Base-by-base conservation (phyloP, 2,329 filamentous ascomycete genomes). In the Daldinia sp. region DNA sequence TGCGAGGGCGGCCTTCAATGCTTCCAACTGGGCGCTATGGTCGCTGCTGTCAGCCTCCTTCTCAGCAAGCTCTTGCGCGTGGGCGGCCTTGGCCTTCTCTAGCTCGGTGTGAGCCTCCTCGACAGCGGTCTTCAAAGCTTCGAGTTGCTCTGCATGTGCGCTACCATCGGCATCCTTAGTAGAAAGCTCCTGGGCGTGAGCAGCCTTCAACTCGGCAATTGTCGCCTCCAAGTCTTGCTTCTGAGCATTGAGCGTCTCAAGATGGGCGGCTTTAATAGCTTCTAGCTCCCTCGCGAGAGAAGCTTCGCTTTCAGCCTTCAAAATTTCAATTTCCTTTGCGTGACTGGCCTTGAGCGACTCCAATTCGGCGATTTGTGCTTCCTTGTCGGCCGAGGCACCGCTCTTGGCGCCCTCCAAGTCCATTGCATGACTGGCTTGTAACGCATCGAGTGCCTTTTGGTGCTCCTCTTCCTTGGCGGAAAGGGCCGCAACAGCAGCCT, bases 381-480 rank as follows among this genome's bases (percentile, higher is more conserved):
- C 82, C 67, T 82, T 80, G 58, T 87, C 85, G 20, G 84, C 81
- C 42, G 83, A 83, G 15, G 83, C 82, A 55, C 80, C 81, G 60
- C 83, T 85, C 81, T 88, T 87, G 58, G 86, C 86, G 37, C 79
- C 79, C 77, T 89, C 86, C 9, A 90, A 75, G 74, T 87, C 87
- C 79, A 89, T 86, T 4, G 86, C 86, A 72, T 90, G 86, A 70
- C 82, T 86, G 9, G 85, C 84, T 65, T 82, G 85, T 53, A 91
- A 78, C 1, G 85, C 84, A 44, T 88, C 85, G 1, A 90, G 78
- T 46, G 82, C 82, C 74, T 84, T 82, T 70, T 88, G 82, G 70
- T 89, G 84, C 61, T 86, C 84, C 18, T 80, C 81, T 67, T 87
- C 83, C 73, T 85, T 86, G 33, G 82, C 79, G 60, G 87, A 81